phyloP scores from a whole-genome alignment of 108 stramenopile species.

The Pseudonitzschia multiseries region DNA sequence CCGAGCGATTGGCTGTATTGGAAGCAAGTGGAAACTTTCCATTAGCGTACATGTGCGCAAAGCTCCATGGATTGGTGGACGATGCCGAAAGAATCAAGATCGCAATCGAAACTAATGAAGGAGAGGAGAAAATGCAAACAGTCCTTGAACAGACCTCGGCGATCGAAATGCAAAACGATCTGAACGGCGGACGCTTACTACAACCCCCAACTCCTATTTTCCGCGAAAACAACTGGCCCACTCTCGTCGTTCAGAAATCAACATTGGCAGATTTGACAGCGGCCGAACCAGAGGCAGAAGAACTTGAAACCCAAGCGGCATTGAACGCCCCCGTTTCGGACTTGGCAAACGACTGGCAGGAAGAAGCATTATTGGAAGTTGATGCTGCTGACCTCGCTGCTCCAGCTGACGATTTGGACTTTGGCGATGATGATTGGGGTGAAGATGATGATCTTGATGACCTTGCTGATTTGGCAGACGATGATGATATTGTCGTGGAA shows the following conservation, averaged over 20 bases:
- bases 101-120: constrained; percentile 85
- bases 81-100: constrained; percentile 91
- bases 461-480: constrained; percentile 60
- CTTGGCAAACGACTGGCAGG: constrained; percentile 51
- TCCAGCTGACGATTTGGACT: constrained; percentile 66
- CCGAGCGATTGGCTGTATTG: constrained; percentile 90
- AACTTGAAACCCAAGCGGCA: constrained; percentile 46
- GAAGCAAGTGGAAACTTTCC: constrained; percentile 93
- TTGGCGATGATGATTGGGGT: constrained; percentile 75
- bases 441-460: constrained; percentile 83
- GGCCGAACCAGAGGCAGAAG: constrained; percentile 68
- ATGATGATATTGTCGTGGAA: constrained; percentile 11
- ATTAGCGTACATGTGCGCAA: constrained; percentile 93
- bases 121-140: constrained; percentile 63
- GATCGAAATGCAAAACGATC: constrained; percentile 22
- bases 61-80: constrained; percentile 89
- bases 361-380: constrained; percentile 38
- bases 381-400: constrained; percentile 38
- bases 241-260: constrained; percentile 83
- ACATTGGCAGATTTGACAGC: constrained; percentile 79
- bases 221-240: constrained; percentile 94
- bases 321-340: constrained; percentile 49
- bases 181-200: constrained; percentile 67
- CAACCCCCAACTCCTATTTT: constrained; percentile 96
- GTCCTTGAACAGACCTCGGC: constrained; percentile 21